phyloP scores from a whole-genome alignment of 108 stramenopile species.

The Chaetoceros tenuissimus region DNA sequence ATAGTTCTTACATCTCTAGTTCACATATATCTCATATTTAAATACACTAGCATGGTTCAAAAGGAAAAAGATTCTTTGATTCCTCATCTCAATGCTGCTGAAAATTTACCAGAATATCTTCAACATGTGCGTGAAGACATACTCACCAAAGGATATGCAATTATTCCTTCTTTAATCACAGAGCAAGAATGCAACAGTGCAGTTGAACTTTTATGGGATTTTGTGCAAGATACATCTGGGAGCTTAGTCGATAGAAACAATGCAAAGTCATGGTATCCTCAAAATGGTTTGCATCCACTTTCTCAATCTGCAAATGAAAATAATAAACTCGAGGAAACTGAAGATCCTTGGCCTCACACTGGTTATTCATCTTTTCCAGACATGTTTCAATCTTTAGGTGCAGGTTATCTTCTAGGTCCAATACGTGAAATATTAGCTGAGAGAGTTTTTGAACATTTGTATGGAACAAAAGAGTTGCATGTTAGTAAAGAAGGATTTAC shows the following conservation, averaged over 20 bases:
- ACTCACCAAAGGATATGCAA: constrained; percentile 22
- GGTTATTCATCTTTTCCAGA: constrained; percentile 23
- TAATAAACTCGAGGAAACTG: not conserved
- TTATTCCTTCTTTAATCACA: constrained; percentile 24
- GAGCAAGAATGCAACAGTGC: constrained; percentile 28
- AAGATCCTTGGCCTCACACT: constrained; percentile 42
- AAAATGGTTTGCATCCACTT: constrained; percentile 1
- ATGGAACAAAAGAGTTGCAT: constrained; percentile 34
- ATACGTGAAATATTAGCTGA: constrained; percentile 44
- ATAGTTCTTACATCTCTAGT: no score
- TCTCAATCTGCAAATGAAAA: not conserved
- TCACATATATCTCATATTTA: no score
- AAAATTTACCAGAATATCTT: constrained; percentile 1
- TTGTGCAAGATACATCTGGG: constrained; percentile 43
- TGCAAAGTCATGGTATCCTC: constrained; percentile 30
- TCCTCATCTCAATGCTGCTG: no score
- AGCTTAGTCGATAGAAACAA: constrained; percentile 20
- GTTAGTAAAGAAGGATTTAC: constrained; percentile 64
- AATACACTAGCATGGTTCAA: no score
- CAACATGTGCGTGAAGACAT: constrained; percentile 15
- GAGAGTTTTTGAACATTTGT: constrained; percentile 51
- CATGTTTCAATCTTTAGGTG: constrained; percentile 45
- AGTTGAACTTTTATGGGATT: constrained; percentile 35
- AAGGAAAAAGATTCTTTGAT: no score
- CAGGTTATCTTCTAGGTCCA: constrained; percentile 46